Percentiles rank a stretch among this genome's conserved stretches.
phyloP scores from a whole-genome alignment of 2,329 filamentous ascomycete species.

The Xylaria multiplex region DNA sequence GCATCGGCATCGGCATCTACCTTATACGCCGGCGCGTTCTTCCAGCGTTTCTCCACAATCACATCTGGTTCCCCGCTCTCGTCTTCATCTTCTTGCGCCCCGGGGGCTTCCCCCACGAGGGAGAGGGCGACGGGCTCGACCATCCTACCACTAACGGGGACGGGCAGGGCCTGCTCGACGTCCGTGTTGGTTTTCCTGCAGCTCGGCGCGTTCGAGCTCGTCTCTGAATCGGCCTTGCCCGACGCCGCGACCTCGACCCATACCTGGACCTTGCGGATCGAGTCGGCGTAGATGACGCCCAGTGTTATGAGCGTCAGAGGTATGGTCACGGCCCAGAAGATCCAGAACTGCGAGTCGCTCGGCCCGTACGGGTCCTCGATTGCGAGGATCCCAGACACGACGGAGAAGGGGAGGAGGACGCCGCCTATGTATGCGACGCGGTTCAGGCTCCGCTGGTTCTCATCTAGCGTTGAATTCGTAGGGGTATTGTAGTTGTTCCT shows the following conservation, averaged over 20 bases:
- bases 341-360: conserved; percentile 55
- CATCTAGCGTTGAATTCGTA: conserved; percentile 36
- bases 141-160: conserved; percentile 31
- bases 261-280: conserved; percentile 57
- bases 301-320: conserved; percentile 54
- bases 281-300: conserved; percentile 60
- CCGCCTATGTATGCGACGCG: conserved; percentile 62
- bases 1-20: neutral
- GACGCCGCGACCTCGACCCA: conserved; percentile 56
- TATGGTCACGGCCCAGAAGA: conserved; percentile 59
- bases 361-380: conserved; percentile 59
- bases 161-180: conserved; percentile 38
- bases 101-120: neutral
- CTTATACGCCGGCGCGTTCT: conserved; percentile 1
- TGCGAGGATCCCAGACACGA: conserved; percentile 59
- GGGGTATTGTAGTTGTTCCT: neutral
- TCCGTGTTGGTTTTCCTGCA: conserved; percentile 3
- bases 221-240: conserved; percentile 6
- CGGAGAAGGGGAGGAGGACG: conserved; percentile 58
- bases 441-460: conserved; percentile 56
- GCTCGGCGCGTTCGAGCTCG: neutral
- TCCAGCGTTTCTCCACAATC: conserved; percentile 30
- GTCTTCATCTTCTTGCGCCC: neutral
- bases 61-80: conserved; percentile 16
- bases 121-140: conserved; percentile 32